Evolutionary conservation across 2,329 filamentous ascomycete species (phyloP).

Genomic region (Domatiomyces globalis): DNA sequence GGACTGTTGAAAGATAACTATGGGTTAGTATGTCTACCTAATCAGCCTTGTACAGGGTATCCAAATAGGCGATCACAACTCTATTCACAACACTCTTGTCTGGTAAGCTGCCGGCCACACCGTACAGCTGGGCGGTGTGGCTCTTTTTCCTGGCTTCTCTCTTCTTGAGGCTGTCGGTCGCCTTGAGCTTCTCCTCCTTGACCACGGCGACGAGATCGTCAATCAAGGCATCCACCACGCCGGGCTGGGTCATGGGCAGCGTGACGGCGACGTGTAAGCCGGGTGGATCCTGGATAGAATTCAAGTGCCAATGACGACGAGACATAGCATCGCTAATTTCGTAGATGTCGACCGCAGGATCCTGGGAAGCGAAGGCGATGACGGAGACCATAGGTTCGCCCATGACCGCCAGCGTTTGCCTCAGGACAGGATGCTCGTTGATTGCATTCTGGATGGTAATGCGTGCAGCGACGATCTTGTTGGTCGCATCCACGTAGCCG

Average conservation of each 20-base stretch:
- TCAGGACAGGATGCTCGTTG: conserved; percentile 51
- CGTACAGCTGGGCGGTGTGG: conserved; percentile 79
- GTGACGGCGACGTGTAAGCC: conserved; percentile 93
- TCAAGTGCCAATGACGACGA: conserved; percentile 81
- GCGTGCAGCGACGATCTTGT: conserved; percentile 72
- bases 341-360: conserved; percentile 65
- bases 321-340: conserved; percentile 85
- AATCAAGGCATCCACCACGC: conserved; percentile 66
- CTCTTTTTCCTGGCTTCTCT: conserved; percentile 35
- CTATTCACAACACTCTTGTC: conserved; percentile 93
- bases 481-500: conserved; percentile 77
- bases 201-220: conserved; percentile 50
- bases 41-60: conserved; percentile 80
- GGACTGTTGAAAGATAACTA: no score
- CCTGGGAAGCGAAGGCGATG: conserved; percentile 69
- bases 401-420: conserved; percentile 61
- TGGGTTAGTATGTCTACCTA: neutral
- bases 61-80: conserved; percentile 77
- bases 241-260: conserved; percentile 53
- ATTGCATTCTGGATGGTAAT: conserved; percentile 71
- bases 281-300: conserved; percentile 78
- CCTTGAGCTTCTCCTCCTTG: conserved; percentile 62
- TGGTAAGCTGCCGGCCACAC: conserved; percentile 83
- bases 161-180: conserved; percentile 45
- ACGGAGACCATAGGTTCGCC: conserved; percentile 81